These are phyloP conservation scores for Earliella scabrosa DNA, from an alignment of 1,284 basidiomycete species.

Conservation along the genomic window DNA sequence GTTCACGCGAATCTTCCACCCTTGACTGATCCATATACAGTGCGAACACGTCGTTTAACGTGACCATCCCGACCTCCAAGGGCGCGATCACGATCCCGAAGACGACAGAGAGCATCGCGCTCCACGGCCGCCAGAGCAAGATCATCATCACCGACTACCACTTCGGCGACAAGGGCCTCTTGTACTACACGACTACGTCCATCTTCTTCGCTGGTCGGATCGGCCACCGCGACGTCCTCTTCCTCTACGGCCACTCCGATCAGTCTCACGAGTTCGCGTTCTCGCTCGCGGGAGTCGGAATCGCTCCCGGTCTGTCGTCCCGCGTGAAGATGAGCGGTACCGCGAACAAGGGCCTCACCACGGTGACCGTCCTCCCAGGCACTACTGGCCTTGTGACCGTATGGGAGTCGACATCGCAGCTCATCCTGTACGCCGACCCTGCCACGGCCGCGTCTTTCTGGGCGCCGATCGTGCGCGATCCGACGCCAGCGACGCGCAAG, in stretches of 20 bases:
- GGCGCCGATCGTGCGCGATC: conserved; percentile 47
- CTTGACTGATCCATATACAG: conserved; percentile 36
- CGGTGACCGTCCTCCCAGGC: conserved; percentile 58
- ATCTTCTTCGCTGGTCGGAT: conserved; percentile 71
- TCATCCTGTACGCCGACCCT: conserved; percentile 69
- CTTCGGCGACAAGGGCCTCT: conserved; percentile 56
- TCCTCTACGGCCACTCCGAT: conserved; percentile 62
- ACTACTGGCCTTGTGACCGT: conserved; percentile 62
- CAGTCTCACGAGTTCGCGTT: conserved; percentile 66
- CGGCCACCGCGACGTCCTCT: conserved; percentile 67
- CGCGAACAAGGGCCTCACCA: conserved; percentile 28
- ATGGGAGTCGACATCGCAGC: conserved; percentile 66
- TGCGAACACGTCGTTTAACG: conserved; percentile 51
- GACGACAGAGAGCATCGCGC: conserved; percentile 53
- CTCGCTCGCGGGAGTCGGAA: conserved; percentile 46
- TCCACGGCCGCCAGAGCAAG: conserved; percentile 74
- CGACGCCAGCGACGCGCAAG: conserved; percentile 20
- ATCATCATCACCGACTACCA: conserved; percentile 69
- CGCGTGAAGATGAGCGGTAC: conserved; percentile 19
- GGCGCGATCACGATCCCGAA: conserved; percentile 60
- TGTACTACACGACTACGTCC: conserved; percentile 70
- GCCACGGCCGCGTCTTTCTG: conserved; percentile 63
- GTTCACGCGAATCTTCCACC: neutral
- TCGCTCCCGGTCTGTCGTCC: conserved; percentile 46
- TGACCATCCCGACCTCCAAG: conserved; percentile 57